Base-by-base conservation (phyloP, 306 rosid genomes). In the Cucumis cinereus region DNA sequence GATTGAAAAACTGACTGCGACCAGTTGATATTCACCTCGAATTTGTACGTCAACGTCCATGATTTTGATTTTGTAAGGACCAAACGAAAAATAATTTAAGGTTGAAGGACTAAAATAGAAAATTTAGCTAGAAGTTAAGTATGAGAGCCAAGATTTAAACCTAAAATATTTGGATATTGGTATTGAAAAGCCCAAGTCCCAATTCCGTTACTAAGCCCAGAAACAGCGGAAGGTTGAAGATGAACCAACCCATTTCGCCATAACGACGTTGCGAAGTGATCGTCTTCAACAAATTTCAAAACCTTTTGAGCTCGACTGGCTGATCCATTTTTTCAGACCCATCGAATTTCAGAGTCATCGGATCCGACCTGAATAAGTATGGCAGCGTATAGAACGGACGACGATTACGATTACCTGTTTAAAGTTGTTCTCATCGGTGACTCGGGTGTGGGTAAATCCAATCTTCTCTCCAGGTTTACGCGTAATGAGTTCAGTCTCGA, bases 321-420 rank as follows among this genome's bases (percentile, higher is more conserved):
- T 59, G 68, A 75, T 75, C 71, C 67, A n/a, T 55, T 38, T 74
- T 20, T 74, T 36, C 78, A 22, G 19, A 33, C 60, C 78, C 66
- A 6, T 36, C 30, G n/a, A 75, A 41, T 56, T 59, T 19, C 49
- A 58, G 49, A 74, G 35, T 49, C 52, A 38, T 40, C 67, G 24
- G 71, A 57, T 75, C 55, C 57, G 12, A 43, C 56, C 69, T 40
- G 19, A 40, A 6, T 56, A 40, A 26, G 6, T 20, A 75, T 75
- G 78, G 78, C 78, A 16, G 69, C 88, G 1, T 84, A 82, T 82
- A 80, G 90, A 83, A 54, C 85, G 14, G 90, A 87, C 5, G 90
- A 87, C 56, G 90, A 87, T 63, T 87, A 87, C 77, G 90, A 87
- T 73, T 87, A 87, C 79, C 88, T 87, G 33, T 87, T 84, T 82